These are phyloP conservation scores for Torulaspora maleeae DNA, from an alignment of 805 yeast species.

Conservation along the genomic window DNA sequence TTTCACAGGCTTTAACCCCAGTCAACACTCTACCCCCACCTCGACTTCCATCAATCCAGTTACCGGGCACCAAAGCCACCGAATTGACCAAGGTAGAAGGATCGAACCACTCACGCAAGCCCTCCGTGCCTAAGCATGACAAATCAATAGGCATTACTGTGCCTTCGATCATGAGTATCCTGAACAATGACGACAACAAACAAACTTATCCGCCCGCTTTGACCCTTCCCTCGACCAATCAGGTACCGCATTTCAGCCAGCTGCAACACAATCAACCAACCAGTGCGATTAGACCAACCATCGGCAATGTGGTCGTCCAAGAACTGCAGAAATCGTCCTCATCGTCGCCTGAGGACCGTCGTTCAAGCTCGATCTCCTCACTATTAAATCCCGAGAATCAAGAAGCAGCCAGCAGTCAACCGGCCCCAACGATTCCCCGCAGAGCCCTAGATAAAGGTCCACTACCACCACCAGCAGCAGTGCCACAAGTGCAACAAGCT, in stretches of 20 bases:
- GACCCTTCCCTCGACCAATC: background rate
- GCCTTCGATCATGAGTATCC: conserved; percentile 6
- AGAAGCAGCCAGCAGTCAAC: background rate
- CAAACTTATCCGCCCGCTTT: background rate
- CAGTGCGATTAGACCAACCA: conserved; percentile 9
- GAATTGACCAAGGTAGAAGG: background rate
- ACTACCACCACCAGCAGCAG: background rate
- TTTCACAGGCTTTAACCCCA: conserved; percentile 22
- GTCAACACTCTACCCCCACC: conserved; percentile 31
- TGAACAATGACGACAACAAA: conserved; percentile 9
- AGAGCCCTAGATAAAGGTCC: background rate
- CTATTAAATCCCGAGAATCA: conserved; percentile 15
- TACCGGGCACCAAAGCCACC: conserved; percentile 10
- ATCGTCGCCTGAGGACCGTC: conserved; percentile 8
- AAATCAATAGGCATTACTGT: conserved; percentile 5
- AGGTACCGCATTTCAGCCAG: conserved; percentile 1
- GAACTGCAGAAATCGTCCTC: conserved; percentile 9
- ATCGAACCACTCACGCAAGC: background rate
- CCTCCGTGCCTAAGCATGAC: background rate
- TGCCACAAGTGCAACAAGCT: conserved; percentile 1
- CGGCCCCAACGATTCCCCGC: background rate
- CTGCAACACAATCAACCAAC: conserved; percentile 5
- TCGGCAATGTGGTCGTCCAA: conserved; percentile 12
- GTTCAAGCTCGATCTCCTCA: conserved; percentile 15
- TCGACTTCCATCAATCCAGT: conserved; percentile 32